A percentile compares a stretch with the other conserved stretches of the same genome.
These are phyloP conservation scores for Cylindrotheca fusiformis DNA, from an alignment of 108 stramenopile genomes.

Conservation along the genomic window DNA sequence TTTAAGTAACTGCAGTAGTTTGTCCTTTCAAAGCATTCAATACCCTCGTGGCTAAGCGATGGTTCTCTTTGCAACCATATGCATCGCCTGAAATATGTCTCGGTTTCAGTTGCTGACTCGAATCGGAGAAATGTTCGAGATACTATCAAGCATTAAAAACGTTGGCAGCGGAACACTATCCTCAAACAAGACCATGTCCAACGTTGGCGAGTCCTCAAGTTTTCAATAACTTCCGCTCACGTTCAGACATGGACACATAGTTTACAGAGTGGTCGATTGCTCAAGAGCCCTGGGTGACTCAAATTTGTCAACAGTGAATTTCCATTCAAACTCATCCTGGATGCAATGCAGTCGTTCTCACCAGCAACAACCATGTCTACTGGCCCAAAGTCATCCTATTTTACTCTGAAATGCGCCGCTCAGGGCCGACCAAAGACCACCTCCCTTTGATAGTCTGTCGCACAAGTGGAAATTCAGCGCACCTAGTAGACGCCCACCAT, in stretches of 20 bases:
- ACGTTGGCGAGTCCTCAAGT: neutral
- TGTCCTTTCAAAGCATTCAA: no score
- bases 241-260: slow-evolving; percentile 8
- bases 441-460: slow-evolving; percentile 45
- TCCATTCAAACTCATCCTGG: slow-evolving; percentile 8
- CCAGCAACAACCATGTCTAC: neutral
- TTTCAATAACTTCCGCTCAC: slow-evolving; percentile 21
- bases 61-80: no score
- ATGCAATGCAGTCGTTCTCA: slow-evolving; percentile 6
- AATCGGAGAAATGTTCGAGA: slow-evolving; percentile 13
- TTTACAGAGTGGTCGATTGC: neutral
- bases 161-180: slow-evolving; percentile 10
- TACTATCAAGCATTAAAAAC: slow-evolving; percentile 22
- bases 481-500: no score
- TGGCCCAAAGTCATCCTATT: slow-evolving; percentile 6
- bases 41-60: no score
- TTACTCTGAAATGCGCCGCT: slow-evolving; percentile 19
- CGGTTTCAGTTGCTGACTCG: slow-evolving; percentile 1
- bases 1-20: no score
- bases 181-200: slow-evolving; percentile 18
- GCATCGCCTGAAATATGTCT: no score
- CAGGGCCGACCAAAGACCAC: slow-evolving; percentile 26
- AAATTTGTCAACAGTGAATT: neutral
- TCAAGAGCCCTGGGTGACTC: slow-evolving; percentile 22
- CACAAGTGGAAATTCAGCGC: slow-evolving; percentile 48